Evolutionary conservation across 768 basidiomycete genomes (phyloP).

Genomic region (Lyophyllum decastes): DNA sequence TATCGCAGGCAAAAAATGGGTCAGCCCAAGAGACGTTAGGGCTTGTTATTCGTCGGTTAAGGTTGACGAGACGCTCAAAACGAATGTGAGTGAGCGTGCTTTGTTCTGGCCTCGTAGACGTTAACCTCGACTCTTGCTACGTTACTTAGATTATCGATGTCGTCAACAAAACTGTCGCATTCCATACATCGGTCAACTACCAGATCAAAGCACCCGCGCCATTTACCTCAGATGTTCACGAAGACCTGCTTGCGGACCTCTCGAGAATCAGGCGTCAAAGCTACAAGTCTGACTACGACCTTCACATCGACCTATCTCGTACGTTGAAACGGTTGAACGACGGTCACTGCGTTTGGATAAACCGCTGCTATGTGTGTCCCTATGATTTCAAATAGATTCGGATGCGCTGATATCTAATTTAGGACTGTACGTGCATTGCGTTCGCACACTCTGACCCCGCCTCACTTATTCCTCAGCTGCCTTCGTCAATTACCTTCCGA

Average conservation of each 20-base stretch:
- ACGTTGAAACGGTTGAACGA: constrained; percentile 58
- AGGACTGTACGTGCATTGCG: constrained; percentile 20
- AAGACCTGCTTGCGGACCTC: constrained; percentile 53
- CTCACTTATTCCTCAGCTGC: constrained; percentile 28
- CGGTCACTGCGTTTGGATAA: constrained; percentile 58
- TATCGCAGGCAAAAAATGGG: constrained; percentile 59
- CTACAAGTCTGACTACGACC: constrained; percentile 54
- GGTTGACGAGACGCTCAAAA: constrained; percentile 45
- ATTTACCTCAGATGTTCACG: constrained; percentile 55
- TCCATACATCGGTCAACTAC: constrained; percentile 66
- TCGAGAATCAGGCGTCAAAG: constrained; percentile 42
- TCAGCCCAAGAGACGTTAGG: constrained; percentile 49
- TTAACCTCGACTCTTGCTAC: background rate
- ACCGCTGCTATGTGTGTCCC: constrained; percentile 54
- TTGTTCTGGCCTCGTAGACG: background rate
- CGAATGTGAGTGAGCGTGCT: constrained; percentile 41
- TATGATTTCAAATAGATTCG: background rate
- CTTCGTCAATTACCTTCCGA: constrained; percentile 49
- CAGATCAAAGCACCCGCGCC: constrained; percentile 55
- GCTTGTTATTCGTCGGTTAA: constrained; percentile 52
- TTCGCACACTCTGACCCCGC: background rate
- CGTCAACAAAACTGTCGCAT: constrained; percentile 56
- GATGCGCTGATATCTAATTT: background rate
- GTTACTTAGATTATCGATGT: constrained; percentile 53
- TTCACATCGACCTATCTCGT: constrained; percentile 55